Evolutionary conservation across 2,329 filamentous ascomycete species (phyloP).

Genomic region (Coniochaeta prunicola): DNA sequence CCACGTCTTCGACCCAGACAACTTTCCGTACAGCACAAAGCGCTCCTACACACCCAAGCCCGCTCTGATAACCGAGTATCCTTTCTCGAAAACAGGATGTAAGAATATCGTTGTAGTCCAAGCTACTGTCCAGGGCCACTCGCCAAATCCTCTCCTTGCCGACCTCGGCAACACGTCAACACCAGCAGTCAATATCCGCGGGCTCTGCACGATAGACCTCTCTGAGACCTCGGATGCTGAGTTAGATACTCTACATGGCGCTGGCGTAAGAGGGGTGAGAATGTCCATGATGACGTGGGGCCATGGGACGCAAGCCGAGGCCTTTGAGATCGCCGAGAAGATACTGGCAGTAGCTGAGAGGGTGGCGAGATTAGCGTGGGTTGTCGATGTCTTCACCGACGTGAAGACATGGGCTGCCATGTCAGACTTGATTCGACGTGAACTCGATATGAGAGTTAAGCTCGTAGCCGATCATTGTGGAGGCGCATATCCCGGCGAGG

Average conservation of each 20-base stretch:
- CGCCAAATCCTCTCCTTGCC: slow-evolving; percentile 13
- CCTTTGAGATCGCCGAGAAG: slow-evolving; percentile 9
- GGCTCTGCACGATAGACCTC: slow-evolving; percentile 7
- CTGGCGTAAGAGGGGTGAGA: slow-evolving; percentile 14
- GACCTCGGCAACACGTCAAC: slow-evolving; percentile 7
- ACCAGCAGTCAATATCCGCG: background rate
- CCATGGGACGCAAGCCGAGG: slow-evolving; percentile 10
- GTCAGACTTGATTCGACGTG: slow-evolving; percentile 13
- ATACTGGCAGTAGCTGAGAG: slow-evolving; percentile 9
- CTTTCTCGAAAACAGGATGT: slow-evolving; percentile 10
- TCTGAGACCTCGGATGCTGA: slow-evolving; percentile 11
- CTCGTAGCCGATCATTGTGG: slow-evolving; percentile 17
- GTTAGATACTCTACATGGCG: slow-evolving; percentile 14
- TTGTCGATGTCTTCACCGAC: slow-evolving; percentile 13
- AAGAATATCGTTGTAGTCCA: slow-evolving; percentile 16
- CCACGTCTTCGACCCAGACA: slow-evolving; percentile 13
- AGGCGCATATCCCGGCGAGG: slow-evolving; percentile 14
- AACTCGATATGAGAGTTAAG: slow-evolving; percentile 14
- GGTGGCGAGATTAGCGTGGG: slow-evolving; percentile 13
- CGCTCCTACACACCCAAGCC: slow-evolving; percentile 16
- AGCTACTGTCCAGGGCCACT: slow-evolving; percentile 16
- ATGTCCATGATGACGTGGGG: slow-evolving; percentile 16
- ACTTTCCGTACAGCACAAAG: slow-evolving; percentile 10
- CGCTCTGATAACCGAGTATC: slow-evolving; percentile 14
- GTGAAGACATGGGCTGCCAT: slow-evolving; percentile 14